Evolutionary conservation across 2,329 filamentous ascomycete species (phyloP).

Genomic region (Exophiala calicioides): DNA sequence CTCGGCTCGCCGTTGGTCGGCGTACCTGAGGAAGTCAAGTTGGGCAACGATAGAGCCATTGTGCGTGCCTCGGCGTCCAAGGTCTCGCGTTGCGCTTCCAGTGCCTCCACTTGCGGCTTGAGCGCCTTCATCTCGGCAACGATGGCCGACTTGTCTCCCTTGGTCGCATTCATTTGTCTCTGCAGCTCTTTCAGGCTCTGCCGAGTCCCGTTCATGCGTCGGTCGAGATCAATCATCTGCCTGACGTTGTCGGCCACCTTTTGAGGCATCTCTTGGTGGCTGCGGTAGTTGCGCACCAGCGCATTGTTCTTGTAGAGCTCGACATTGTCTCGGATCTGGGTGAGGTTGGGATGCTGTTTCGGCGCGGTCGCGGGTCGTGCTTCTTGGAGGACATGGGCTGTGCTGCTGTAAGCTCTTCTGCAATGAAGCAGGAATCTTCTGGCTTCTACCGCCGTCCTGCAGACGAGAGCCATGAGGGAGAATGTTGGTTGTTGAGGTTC

Average conservation of each 20-base stretch:
- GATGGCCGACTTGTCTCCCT: constrained; percentile 30
- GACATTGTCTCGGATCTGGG: constrained; percentile 84
- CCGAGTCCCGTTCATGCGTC: constrained; percentile 42
- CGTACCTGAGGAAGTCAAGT: constrained; percentile 75
- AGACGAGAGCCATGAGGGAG: too few relatives aligned
- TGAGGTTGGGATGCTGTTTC: constrained; percentile 77
- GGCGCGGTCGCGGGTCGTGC: constrained; percentile 69
- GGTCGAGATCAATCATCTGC: constrained; percentile 42
- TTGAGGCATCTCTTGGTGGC: constrained; percentile 54
- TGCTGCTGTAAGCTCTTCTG: constrained; percentile 21
- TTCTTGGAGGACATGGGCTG: constrained; percentile 7
- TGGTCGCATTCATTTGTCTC: constrained; percentile 41
- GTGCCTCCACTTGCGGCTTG: constrained; percentile 30
- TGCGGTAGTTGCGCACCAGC: constrained; percentile 76
- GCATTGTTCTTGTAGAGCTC: constrained; percentile 81
- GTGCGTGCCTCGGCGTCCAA: constrained; percentile 33
- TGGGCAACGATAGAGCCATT: constrained; percentile 79
- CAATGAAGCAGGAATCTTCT: constrained; percentile 22
- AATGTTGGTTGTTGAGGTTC: too few relatives aligned
- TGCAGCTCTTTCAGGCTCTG: constrained; percentile 48
- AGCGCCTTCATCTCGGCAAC: constrained; percentile 24
- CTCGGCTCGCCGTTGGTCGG: constrained; percentile 60
- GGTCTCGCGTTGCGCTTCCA: constrained; percentile 35
- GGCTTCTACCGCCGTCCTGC: constrained; percentile 13
- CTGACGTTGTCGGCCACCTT: constrained; percentile 48